phyloP scores from a whole-genome alignment of 768 basidiomycete species.

The Suillus occidentalis region DNA sequence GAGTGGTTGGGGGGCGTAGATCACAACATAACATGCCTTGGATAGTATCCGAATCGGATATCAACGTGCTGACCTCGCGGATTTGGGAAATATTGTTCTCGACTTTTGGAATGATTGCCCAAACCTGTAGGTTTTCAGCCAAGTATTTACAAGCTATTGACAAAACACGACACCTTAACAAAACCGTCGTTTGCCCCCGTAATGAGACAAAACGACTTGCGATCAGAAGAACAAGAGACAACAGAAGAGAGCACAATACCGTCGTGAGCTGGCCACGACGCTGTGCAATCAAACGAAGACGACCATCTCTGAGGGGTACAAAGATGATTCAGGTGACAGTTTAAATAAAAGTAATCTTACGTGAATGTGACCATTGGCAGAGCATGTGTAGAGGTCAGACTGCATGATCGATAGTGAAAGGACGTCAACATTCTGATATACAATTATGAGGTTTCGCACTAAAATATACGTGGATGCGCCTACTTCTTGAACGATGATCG shows the following conservation, averaged over 20 bases:
- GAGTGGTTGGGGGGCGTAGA: slow-evolving; percentile 1
- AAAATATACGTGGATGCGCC: slow-evolving; percentile 9
- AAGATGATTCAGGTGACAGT: neutral
- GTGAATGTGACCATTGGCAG: slow-evolving; percentile 69
- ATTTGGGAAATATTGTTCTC: neutral
- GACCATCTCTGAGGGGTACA: slow-evolving; percentile 64
- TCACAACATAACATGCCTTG: slow-evolving; percentile 19
- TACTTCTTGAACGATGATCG: slow-evolving; percentile 84
- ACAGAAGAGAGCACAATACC: slow-evolving; percentile 84
- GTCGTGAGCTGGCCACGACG: slow-evolving; percentile 78
- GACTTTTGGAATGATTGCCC: slow-evolving; percentile 45
- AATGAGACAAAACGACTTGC: slow-evolving; percentile 42
- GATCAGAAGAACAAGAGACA: slow-evolving; percentile 40
- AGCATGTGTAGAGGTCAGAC: slow-evolving; percentile 63
- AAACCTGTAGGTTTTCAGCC: slow-evolving; percentile 39
- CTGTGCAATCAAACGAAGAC: slow-evolving; percentile 79
- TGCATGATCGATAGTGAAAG: slow-evolving; percentile 75
- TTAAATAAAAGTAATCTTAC: slow-evolving; percentile 32
- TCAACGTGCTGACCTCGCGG: neutral
- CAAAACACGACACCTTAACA: slow-evolving; percentile 61
- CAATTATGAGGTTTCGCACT: slow-evolving; percentile 2
- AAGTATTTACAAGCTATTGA: neutral
- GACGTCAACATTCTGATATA: slow-evolving; percentile 68
- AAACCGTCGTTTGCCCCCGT: slow-evolving; percentile 86
- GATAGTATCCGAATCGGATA: neutral